A percentile compares a stretch with the other conserved stretches of the same genome.
phyloP scores from a whole-genome alignment of 495 filamentous ascomycete species.

The Staphylotrichum longicolle region DNA sequence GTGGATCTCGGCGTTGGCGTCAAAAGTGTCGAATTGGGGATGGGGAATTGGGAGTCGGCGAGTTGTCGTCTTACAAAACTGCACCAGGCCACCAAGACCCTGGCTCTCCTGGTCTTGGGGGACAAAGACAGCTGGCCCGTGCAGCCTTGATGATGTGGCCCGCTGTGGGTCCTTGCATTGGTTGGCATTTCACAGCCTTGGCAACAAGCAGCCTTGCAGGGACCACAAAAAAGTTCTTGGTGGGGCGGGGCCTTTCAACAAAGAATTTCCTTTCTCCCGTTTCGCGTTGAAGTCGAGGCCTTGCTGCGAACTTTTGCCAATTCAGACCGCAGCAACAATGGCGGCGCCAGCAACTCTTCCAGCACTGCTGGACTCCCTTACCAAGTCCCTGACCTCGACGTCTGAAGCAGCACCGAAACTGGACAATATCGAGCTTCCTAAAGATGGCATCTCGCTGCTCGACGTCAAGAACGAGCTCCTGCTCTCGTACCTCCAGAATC shows the following conservation, averaged over 20 bases:
- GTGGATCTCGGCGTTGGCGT: too few relatives aligned
- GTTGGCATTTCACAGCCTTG: neutral
- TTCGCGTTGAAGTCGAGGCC: neutral
- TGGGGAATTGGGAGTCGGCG: neutral
- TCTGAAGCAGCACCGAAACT: conserved; percentile 60
- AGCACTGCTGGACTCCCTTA: conserved; percentile 61
- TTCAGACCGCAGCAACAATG: conserved; percentile 33
- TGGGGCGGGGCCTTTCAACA: neutral
- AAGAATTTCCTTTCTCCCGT: conserved; percentile 10
- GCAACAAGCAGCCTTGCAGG: conserved; percentile 15
- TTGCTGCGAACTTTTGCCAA: neutral
- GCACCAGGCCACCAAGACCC: conserved; percentile 3
- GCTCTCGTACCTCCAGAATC: conserved; percentile 91
- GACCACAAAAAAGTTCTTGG: conserved; percentile 19
- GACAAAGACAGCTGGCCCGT: too few relatives aligned
- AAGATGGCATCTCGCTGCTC: conserved; percentile 88
- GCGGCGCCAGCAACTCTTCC: conserved; percentile 51
- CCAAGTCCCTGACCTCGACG: conserved; percentile 59
- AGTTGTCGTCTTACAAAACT: conserved; percentile 16
- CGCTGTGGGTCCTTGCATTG: too few relatives aligned
- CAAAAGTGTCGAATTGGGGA: too few relatives aligned
- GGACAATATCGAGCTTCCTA: conserved; percentile 56
- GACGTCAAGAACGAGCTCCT: conserved; percentile 94
- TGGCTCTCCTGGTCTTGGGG: conserved; percentile 2
- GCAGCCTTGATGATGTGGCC: neutral